Base-by-base conservation (phyloP, 352 stramenopile genomes). In the Phytophthora pluvialis region DNA sequence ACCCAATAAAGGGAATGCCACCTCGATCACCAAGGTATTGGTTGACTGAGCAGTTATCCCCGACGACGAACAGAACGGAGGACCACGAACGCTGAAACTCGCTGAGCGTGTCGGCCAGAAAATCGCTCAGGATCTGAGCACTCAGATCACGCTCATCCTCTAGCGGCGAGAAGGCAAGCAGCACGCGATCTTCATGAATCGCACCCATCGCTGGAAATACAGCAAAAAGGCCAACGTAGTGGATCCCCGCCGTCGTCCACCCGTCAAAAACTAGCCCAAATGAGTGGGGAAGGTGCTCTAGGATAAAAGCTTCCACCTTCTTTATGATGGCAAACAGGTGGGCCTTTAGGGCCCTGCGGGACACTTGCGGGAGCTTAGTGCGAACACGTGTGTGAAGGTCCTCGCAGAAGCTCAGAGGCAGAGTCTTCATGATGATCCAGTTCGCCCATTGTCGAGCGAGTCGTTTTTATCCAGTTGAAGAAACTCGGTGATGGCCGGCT, bases 211-310 rank as follows among this genome's bases (percentile, higher is more conserved):
- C 8, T 10, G 4, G 12, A 28, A 46, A 56, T 6, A 56, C 35
- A 25, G 25, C 32, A n/a, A 47, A 56, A 10, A 56, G 32, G 18
- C 32, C 49, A 33, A 56, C 25, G 12, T 36, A 44, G 21, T 56
- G 33, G 5, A 46, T 12, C 1, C 49, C 49, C 7, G 15, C 25
- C 1, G 32, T 45, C 2, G 32, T 56, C 35, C 49, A 56, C 8
- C 49, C 49, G 13, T 56, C 49, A 18, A 56, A 56, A 1, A 56
- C 35, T 3, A 56, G 21, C 2, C 35, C 48, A 36, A 55, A 55
- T 6, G 35, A 55, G 25, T 50, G 26, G 5, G 28, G 15, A n/a
- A n/a, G n/a, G n/a, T n/a, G n/a, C n/a, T n/a, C n/a, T n/a, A n/a
- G n/a, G n/a, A n/a, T n/a, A n/a, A n/a, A n/a, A n/a, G n/a, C n/a